Base-by-base conservation (phyloP, 176 grass and related monocot species). In the Cenchrus americanus region DNA sequence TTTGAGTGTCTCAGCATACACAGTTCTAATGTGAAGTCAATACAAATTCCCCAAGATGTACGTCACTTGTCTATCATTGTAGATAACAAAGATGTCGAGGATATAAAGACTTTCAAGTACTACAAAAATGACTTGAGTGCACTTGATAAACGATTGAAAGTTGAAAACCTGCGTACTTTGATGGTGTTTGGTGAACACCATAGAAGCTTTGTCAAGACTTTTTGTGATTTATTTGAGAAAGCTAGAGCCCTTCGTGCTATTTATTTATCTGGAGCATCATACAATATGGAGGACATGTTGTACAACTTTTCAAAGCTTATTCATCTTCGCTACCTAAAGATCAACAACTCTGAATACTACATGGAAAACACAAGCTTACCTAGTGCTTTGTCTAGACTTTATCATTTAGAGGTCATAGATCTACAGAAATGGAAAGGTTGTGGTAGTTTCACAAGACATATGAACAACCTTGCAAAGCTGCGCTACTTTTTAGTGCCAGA, bases 31-130 rank as follows among this genome's bases (percentile, higher is more conserved):
- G n/a, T 6, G 2, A 17, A 49, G 2, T 44, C 40, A 0, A 7
- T 55, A 41, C 21, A 83, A 3, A 75, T 42, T 3, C 32, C 44
- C 0, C 74, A 34, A 34, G 34, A 34, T 11, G 21, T 71, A 5
- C 84, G 72, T 7, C 88, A 90, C 32, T 72, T 87, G 42, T 87
- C 68, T 22, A 63, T 87, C 0, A 19, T 62, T 3, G 12, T 81
- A 14, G 41, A 70, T 15, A 5, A 47, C 1, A 6, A 7, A 71
- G 10, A 46, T 10, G 62, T 34, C 1, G 13, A 80, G 9, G 57
- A 54, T 7, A 61, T 1, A 54, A 0, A 58, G 24, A 9, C 4
- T 60, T 19, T 30, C 13, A 30, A 71, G 1, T 9, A 75, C 21
- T 67, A 21, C 23, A 81, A 34, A 40, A 62, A 51, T 18, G 42